A percentile compares a stretch with the other conserved stretches of the same genome.
Evolutionary conservation across 148 eudicot genomes (phyloP).

Genomic region (Talinum fruticosum): DNA sequence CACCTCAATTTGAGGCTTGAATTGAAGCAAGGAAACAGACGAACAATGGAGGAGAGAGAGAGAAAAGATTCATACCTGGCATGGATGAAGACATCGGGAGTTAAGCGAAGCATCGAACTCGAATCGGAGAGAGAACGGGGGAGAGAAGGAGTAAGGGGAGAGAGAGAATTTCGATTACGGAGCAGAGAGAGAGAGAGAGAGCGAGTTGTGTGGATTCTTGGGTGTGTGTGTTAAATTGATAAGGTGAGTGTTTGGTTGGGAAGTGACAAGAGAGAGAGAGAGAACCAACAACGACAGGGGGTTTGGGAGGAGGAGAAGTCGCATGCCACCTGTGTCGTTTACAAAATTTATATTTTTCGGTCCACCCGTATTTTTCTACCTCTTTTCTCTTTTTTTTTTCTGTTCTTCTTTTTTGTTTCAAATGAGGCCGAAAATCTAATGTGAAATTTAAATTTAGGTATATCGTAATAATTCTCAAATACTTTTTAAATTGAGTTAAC

Average conservation of each 20-base stretch:
- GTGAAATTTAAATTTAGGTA: too few species aligned
- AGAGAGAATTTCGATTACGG: too few species aligned
- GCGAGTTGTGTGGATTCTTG: slow-evolving; percentile 23
- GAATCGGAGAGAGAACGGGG: slow-evolving; percentile 38
- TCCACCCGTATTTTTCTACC: too few species aligned
- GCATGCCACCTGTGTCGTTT: too few species aligned
- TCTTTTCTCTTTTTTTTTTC: too few species aligned
- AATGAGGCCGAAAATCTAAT: too few species aligned
- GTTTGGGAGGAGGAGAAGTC: neutral
- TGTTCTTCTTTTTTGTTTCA: too few species aligned
- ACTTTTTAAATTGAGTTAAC: too few species aligned
- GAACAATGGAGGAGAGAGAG: neutral
- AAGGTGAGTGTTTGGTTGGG: slow-evolving; percentile 33
- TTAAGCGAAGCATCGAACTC: slow-evolving; percentile 26
- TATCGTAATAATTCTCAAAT: too few species aligned
- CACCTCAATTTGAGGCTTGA: neutral
- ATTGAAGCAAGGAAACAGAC: neutral
- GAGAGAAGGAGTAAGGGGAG: slow-evolving; percentile 13
- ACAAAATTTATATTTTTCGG: too few species aligned
- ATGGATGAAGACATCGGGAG: slow-evolving; percentile 66
- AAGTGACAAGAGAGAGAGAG: too few species aligned
- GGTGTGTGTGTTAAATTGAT: slow-evolving; percentile 16
- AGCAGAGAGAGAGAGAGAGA: neutral
- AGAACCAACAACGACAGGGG: neutral
- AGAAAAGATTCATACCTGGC: slow-evolving; percentile 36